Conservation (phyloP, 345 rosid genomes). For the Pugionium dolabratum region DNA sequence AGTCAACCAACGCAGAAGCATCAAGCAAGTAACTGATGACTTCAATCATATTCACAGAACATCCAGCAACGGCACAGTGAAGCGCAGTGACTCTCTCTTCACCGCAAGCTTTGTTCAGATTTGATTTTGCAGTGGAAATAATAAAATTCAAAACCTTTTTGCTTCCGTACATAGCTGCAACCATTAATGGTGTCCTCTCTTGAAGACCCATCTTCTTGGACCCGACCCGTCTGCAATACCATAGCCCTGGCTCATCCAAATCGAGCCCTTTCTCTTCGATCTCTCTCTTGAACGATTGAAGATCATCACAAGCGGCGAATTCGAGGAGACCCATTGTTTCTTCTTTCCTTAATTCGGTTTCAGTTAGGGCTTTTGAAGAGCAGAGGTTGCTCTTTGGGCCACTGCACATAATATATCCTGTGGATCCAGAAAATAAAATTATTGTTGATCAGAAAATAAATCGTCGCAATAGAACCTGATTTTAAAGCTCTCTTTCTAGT, state of each 20-base stretch:
- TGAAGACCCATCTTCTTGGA: slow-evolving; percentile 85
- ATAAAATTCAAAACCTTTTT: slow-evolving; percentile 59
- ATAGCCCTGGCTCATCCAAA: slow-evolving; percentile 58
- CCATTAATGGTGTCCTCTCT: slow-evolving; percentile 79
- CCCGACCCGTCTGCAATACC: slow-evolving; percentile 75
- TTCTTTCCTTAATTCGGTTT: slow-evolving; percentile 46
- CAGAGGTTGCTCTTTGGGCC: slow-evolving; percentile 46
- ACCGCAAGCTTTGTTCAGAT: slow-evolving; percentile 77
- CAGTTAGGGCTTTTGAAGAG: slow-evolving; percentile 48
- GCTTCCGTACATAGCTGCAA: slow-evolving; percentile 87
- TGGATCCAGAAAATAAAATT: slow-evolving; percentile 1
- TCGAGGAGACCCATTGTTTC: slow-evolving; percentile 64
- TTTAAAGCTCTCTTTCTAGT: not conserved
- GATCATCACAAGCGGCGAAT: slow-evolving; percentile 70
- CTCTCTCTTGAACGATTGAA: slow-evolving; percentile 56
- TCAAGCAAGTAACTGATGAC: slow-evolving; percentile 63
- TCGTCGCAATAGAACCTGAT: not conserved
- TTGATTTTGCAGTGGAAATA: slow-evolving; percentile 49
- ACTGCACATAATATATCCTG: slow-evolving; percentile 64
- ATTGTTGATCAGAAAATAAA: not conserved
- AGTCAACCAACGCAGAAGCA: slow-evolving; percentile 61
- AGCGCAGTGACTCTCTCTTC: slow-evolving; percentile 82
- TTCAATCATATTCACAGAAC: slow-evolving; percentile 44
- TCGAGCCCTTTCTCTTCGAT: slow-evolving; percentile 58
- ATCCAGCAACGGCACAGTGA: slow-evolving; percentile 91